Conservation (phyloP, 1,139 yeast species). For the Saccharomycopsis hybrid region DNA sequence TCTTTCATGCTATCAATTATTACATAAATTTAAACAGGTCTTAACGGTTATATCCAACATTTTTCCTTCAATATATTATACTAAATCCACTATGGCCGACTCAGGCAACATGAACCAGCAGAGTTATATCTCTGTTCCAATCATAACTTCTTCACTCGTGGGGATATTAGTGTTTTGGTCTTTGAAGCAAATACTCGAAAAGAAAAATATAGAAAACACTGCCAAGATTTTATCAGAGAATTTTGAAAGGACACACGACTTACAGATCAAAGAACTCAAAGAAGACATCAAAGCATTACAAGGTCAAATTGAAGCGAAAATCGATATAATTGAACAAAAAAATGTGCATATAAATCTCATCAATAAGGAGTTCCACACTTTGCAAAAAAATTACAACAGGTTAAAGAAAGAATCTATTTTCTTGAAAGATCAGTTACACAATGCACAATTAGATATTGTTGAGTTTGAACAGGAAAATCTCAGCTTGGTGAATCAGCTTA, state of each 20-base stretch:
- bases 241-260: conserved; percentile 9
- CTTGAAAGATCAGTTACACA: conserved; percentile 20
- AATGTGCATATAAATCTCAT: conserved; percentile 21
- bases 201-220: conserved; percentile 11
- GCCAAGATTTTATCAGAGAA: conserved; percentile 5
- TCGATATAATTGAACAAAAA: conserved; percentile 20
- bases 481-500: conserved; percentile 17
- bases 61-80: too few relatives aligned
- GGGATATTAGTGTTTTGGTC: conserved; percentile 6
- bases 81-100: too few relatives aligned
- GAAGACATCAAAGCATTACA: conserved; percentile 16
- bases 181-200: conserved; percentile 11
- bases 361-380: conserved; percentile 20
- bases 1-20: too few relatives aligned
- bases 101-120: too few relatives aligned
- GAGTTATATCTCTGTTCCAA: conserved; percentile 4
- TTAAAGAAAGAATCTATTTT: conserved; percentile 20
- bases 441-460: conserved; percentile 20
- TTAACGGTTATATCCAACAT: too few relatives aligned
- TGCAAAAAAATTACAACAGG: conserved; percentile 19
- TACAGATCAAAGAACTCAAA: conserved; percentile 16
- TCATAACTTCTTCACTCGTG: neutral
- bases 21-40: too few relatives aligned
- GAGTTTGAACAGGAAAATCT: conserved; percentile 20
- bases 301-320: conserved; percentile 15